These are phyloP conservation scores for Fraxinus pennsylvanica DNA, from an alignment of 257 asterid species.

Conservation along the genomic window DNA sequence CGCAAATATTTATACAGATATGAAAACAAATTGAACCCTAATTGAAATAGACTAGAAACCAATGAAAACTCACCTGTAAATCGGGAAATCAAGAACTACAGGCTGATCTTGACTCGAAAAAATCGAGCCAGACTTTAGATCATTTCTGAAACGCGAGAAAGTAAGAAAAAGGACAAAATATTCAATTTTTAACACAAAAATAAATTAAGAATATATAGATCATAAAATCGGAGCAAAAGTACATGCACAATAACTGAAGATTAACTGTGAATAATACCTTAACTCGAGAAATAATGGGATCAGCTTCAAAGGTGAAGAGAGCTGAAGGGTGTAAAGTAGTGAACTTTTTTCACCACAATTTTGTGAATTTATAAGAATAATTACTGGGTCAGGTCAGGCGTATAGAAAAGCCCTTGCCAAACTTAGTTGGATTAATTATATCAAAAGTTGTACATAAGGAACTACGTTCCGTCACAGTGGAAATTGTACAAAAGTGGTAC, in stretches of 20 bases:
- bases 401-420: conserved; percentile 23
- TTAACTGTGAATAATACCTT: conserved; percentile 30
- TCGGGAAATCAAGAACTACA: neutral
- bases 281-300: conserved; percentile 21
- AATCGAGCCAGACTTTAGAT: conserved; percentile 6
- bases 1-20: neutral
- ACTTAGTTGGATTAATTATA: neutral
- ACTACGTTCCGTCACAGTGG: too few species aligned
- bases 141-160: conserved; percentile 18
- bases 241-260: neutral
- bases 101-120: conserved; percentile 28
- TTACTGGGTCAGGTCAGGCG: neutral
- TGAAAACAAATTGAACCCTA: conserved; percentile 18
- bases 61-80: conserved; percentile 7
- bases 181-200: conserved; percentile 24
- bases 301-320: conserved; percentile 29
- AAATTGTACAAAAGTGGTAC: too few species aligned
- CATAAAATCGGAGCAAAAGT: conserved; percentile 18
- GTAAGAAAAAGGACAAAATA: conserved; percentile 19
- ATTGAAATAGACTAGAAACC: conserved; percentile 2
- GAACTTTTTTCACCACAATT: conserved; percentile 12
- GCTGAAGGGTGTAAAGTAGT: conserved; percentile 3
- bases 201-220: conserved; percentile 29
- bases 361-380: conserved; percentile 16
- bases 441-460: too few species aligned